Evolutionary conservation across 345 rosid species (phyloP).

Genomic region (Linum lewisii): DNA sequence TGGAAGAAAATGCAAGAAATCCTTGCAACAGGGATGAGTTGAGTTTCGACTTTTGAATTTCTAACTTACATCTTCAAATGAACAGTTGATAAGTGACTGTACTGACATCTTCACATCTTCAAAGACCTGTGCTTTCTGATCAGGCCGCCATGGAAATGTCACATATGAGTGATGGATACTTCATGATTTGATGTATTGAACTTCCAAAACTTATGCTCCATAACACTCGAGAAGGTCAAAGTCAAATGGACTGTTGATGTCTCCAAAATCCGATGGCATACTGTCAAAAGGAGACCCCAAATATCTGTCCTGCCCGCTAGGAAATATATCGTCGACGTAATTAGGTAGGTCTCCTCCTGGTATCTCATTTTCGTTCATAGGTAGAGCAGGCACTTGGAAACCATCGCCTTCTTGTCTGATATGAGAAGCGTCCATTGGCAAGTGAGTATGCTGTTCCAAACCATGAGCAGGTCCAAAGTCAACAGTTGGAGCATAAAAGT

Average conservation of each 20-base stretch:
- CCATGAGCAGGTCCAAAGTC: slow-evolving; percentile 37
- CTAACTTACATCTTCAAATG: too few relatives aligned
- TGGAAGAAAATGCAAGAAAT: too few relatives aligned
- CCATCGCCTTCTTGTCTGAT: slow-evolving; percentile 30
- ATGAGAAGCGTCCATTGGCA: slow-evolving; percentile 28
- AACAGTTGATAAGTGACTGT: too few relatives aligned
- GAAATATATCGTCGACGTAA: slow-evolving; percentile 33
- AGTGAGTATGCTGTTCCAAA: slow-evolving; percentile 28
- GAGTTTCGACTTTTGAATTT: too few relatives aligned
- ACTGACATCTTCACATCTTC: too few relatives aligned
- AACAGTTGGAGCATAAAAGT: slow-evolving; percentile 33
- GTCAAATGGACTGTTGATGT: slow-evolving; percentile 19
- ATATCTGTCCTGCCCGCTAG: slow-evolving; percentile 44
- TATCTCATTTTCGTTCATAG: slow-evolving; percentile 32
- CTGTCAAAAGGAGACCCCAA: slow-evolving; percentile 44
- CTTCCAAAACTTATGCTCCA: slow-evolving; percentile 15
- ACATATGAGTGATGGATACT: too few relatives aligned
- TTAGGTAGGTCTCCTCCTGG: slow-evolving; percentile 30
- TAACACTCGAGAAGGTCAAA: slow-evolving; percentile 20
- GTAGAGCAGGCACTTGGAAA: slow-evolving; percentile 23
- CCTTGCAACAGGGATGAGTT: too few relatives aligned
- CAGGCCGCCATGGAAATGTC: too few relatives aligned
- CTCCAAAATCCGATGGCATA: slow-evolving; percentile 36
- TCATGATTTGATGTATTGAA: too few relatives aligned
- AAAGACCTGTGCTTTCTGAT: too few relatives aligned